Base-by-base conservation (phyloP, 176 grass and related monocot species). In the Tillandsia leiboldiana region DNA sequence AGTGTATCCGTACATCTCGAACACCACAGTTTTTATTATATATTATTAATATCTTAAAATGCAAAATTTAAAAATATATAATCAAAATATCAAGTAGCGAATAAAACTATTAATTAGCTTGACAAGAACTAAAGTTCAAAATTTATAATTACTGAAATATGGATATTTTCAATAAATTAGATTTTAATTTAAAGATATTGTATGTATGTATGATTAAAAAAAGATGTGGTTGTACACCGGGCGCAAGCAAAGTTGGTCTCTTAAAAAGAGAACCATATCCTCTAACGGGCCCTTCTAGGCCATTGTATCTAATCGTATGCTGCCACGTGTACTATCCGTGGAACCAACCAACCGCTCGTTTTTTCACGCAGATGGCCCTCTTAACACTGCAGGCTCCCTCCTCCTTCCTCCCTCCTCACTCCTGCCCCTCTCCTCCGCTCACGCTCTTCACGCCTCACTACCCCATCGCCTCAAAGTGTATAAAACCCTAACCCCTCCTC, bases 211-310 rank as follows among this genome's bases (percentile, higher is more conserved):
- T 24, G 24, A 24, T 24, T 24, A 24, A 1, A 24, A 24, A 24
- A 24, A 24, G 0, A 24, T 1, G 1, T 24, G 24, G 24, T 42
- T 42, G 33, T 42, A 8, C 33, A 42, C 33, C 33, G 33, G 33
- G 33, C 33, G 33, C 33, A 42, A 42, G 33, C 33, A 42, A 7
- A 42, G 33, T 42, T 42, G 33, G 33, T 12, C 78, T 81, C 22
- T 33, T 51, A 27, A 58, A 82, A 75, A 71, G 73, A 67, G 77
- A 74, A 80, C 73, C 83, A 80, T 90, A 90, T 86, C 76, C 87
- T 11, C 58, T 20, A 53, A 12, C n/a, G 4, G 49, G 48, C 3
- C 49, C 49, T 26, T 26, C 2, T 2, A 8, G 18, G 17, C 11
- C 11, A 10, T 0, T 28, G 8, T 66, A 33, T 0, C 83, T 59